These are phyloP conservation scores for Fusarium cyanostomum DNA, from an alignment of 2,329 filamentous ascomycete genomes.

Conservation along the genomic window DNA sequence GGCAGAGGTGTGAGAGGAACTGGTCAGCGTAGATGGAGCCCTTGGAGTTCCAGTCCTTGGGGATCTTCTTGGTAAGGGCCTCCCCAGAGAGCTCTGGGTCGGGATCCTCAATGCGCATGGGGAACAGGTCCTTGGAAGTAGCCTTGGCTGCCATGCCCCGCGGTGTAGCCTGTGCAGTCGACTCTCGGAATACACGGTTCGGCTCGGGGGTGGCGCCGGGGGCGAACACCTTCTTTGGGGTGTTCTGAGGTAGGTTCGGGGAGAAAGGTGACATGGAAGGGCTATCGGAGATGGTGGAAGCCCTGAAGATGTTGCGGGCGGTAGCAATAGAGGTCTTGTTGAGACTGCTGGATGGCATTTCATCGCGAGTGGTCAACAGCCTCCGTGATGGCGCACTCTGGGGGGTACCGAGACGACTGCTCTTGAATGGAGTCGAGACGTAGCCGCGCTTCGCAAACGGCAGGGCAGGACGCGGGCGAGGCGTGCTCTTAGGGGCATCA, in stretches of 20 bases:
- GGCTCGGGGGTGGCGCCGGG: conserved; percentile 56
- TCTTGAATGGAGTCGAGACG: conserved; percentile 50
- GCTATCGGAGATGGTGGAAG: conserved; percentile 50
- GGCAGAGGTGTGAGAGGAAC: conserved; percentile 66
- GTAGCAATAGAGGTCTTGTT: conserved; percentile 49
- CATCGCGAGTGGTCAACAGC: conserved; percentile 49
- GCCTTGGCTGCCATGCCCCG: conserved; percentile 61
- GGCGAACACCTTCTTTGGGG: conserved; percentile 60
- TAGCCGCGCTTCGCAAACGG: conserved; percentile 56
- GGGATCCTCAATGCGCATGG: conserved; percentile 67
- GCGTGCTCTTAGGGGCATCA: conserved; percentile 48
- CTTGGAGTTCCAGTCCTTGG: conserved; percentile 60
- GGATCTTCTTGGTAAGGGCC: conserved; percentile 62
- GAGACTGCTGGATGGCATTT: conserved; percentile 48
- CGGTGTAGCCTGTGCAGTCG: conserved; percentile 57
- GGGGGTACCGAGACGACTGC: conserved; percentile 52
- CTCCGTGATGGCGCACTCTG: conserved; percentile 51
- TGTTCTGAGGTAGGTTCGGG: conserved; percentile 56
- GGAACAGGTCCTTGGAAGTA: conserved; percentile 62
- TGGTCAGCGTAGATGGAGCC: conserved; percentile 69
- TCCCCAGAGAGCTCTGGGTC: conserved; percentile 66
- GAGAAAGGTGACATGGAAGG: conserved; percentile 53
- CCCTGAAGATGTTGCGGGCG: conserved; percentile 55
- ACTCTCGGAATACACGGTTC: conserved; percentile 55
- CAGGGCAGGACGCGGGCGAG: conserved; percentile 52